Base-by-base conservation (phyloP, 1,139 yeast species). In the Saccharomyces hybrid region DNA sequence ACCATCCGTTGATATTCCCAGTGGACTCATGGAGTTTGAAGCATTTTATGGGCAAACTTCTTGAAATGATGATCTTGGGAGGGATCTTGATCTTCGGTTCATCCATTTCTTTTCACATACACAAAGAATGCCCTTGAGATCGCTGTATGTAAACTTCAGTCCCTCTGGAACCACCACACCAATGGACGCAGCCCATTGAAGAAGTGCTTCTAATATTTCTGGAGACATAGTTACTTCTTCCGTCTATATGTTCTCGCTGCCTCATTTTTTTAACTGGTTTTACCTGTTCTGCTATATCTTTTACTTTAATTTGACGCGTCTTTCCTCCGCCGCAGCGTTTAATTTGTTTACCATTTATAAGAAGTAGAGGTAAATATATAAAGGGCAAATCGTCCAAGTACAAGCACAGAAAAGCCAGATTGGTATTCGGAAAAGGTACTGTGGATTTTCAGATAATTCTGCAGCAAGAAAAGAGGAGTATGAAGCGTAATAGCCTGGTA, bases 41-140 rank as follows among this genome's bases (percentile, higher is more conserved):
- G 80, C 11, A 72, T 71, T 3, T 66, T 60, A 4, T 73, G 66
- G 1, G 87, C 84, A 27, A 74, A 60, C 3, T 65, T 63, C 77
- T 68, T 1, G 78, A 73, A 34, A 81, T 68, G 0, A 77, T 71
- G 19, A 80, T 58, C 2, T 66, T 58, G 2, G 65, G 55, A 0
- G 85, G 83, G 11, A 80, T 64, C 50, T 64, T 64, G 27, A 81
- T 69, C 8, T 7, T 51, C 5, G 60, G 54, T 2, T 50, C 49
- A 6, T 52, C 42, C 4, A 57, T 26, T 4, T 53, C 54, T 11
- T 57, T 19, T 38, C 44, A 19, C 44, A 38, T 38, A 38, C 3
- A 24, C 44, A 38, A 16, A 38, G 16, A 46, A 32, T 51, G 12
- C 47, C 34, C 19, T 50, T 21, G 27, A 50, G 9, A 16, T 24